Conservation (phyloP, 108 stramenopile genomes). For the Skeletonema grethae region DNA sequence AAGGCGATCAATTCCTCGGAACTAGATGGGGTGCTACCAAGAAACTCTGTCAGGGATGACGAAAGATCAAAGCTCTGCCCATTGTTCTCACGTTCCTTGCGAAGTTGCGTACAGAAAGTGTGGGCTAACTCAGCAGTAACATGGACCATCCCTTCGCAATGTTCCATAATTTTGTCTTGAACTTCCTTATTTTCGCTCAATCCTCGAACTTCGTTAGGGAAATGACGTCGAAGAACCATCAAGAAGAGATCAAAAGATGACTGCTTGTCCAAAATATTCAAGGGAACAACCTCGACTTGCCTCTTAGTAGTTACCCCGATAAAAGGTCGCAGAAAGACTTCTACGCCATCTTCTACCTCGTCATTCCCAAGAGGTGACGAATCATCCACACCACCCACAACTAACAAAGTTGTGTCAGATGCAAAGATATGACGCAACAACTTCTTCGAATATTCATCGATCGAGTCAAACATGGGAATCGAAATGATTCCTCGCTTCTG, state of each 20-base stretch:
- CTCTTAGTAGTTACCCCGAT: not conserved
- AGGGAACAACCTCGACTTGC: not conserved
- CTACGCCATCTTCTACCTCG: not conserved
- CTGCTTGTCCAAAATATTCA: conserved; percentile 16
- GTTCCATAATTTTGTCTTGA: conserved; percentile 11
- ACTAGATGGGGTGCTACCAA: conserved; percentile 15
- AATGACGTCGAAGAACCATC: conserved; percentile 25
- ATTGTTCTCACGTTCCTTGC: conserved; percentile 6
- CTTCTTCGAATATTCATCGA: conserved; percentile 34
- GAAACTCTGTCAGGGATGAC: conserved; percentile 11
- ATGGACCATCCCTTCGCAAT: conserved; percentile 23
- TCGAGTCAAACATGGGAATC: conserved; percentile 21
- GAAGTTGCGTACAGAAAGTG: conserved; percentile 21
- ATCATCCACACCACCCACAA: conserved; percentile 21
- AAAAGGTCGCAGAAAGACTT: conserved; percentile 3
- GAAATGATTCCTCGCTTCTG: conserved; percentile 24
- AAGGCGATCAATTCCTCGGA: conserved; percentile 25
- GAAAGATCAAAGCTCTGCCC: conserved; percentile 1
- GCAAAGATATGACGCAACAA: conserved; percentile 17
- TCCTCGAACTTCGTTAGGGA: conserved; percentile 7
- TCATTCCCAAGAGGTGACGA: not conserved
- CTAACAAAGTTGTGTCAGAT: conserved; percentile 14
- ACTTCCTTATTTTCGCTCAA: conserved; percentile 12
- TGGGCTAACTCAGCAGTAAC: conserved; percentile 28
- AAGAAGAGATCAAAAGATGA: conserved; percentile 26